Evolutionary conservation across 352 stramenopile genomes (phyloP), one percentile per base, ranked within the genome.

Genomic region (Phytophthora sp.): DNA sequence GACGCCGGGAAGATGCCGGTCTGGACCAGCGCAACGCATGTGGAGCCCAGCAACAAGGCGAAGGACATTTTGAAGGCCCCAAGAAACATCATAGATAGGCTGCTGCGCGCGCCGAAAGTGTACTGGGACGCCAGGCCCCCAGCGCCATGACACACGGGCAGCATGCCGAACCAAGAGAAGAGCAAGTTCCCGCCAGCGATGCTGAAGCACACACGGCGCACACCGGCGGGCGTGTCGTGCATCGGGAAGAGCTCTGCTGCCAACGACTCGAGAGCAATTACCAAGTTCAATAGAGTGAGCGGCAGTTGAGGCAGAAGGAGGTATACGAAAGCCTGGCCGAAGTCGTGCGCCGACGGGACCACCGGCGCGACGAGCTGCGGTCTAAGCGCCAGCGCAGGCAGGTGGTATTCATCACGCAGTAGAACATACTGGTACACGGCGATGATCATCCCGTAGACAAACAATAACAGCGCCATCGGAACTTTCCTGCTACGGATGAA

Each of bases 121-220:
- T 97, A 86, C 71, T 98, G 94, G 27, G 89, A 95, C 7, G 93
- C 93, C 45, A 98, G 77, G 12, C 94, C 94, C 16, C 94, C 94
- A 8, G 93, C 90, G 29, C 94, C 94, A 68, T 98, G 94, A 71
- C 94, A 98, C 64, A 96, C 92, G 4, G 94, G 93, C 74, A 98
- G 91, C 67, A 87, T 89, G 9, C 94, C 94, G 51, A 98, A 89
- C 72, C 88, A 96, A 49, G 81, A 84, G 33, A 97, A 86, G 2
- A 97, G 50, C 8, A 97, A 64, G 67, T 98, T 98, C 53, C 84
- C 84, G 13, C 73, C 51, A 4, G 79, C 82, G 58, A 93, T 78
- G 46, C 71, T 86, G 49, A 88, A 91, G 65, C 82, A 91, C 51
- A 91, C 75, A 45, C 84, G 82, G 8, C 80, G 84, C 50, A 91